A percentile compares a stretch with the other conserved stretches of the same genome.
Evolutionary conservation across 208 protist genomes (phyloP).

Genomic region (Crithidia expoeki): DNA sequence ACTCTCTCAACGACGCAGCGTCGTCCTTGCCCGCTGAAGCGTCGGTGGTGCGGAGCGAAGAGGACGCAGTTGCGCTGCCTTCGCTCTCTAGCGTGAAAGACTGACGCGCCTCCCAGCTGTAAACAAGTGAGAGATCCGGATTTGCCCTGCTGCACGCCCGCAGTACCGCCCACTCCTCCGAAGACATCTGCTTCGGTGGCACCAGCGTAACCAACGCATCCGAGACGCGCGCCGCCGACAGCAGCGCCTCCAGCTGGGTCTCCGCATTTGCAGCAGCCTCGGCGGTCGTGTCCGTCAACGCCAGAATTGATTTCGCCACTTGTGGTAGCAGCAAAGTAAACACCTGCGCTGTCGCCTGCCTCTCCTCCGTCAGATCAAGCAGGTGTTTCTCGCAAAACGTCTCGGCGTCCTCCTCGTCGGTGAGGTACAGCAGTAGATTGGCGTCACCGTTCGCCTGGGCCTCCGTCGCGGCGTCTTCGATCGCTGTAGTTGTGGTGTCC

Average conservation of each 20-base stretch:
- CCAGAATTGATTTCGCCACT: conserved; percentile 20
- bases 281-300: background rate
- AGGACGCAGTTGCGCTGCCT: too few relatives aligned
- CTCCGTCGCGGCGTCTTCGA: conserved; percentile 13
- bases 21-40: background rate
- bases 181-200: conserved; percentile 29
- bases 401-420: conserved; percentile 32
- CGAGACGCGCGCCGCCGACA: conserved; percentile 41
- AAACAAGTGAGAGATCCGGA: conserved; percentile 33
- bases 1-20: conserved; percentile 3
- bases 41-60: background rate
- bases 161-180: conserved; percentile 30
- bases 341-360: conserved; percentile 41
- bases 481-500: conserved; percentile 18
- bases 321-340: conserved; percentile 48
- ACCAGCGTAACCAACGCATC: conserved; percentile 48
- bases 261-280: conserved; percentile 11
- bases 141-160: conserved; percentile 36
- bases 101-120: conserved; percentile 33
- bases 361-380: conserved; percentile 37
- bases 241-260: conserved; percentile 25
- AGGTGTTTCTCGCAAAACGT: conserved; percentile 54
- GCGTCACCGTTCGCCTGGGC: conserved; percentile 13
- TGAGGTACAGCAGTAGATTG: conserved; percentile 28
- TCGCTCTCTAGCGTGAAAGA: conserved; percentile 28